phyloP scores from a whole-genome alignment of 1,139 yeast species.

The Sugiyamaella paludigena region DNA sequence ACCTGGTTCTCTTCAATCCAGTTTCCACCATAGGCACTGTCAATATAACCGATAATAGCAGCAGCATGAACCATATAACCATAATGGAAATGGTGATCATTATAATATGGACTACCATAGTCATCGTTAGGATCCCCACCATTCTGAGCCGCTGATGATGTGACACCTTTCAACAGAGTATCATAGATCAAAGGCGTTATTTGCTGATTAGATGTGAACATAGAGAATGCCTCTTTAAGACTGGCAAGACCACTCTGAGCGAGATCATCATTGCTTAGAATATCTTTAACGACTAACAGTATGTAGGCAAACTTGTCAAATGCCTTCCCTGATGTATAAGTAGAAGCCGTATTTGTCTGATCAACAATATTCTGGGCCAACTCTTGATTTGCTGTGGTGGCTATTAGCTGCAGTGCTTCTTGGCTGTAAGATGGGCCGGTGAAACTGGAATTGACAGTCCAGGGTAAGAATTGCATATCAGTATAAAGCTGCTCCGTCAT shows the following conservation, averaged over 20 bases:
- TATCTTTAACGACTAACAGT: constrained; percentile 59
- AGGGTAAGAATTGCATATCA: constrained; percentile 60
- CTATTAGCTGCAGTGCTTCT: constrained; percentile 52
- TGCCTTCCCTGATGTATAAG: constrained; percentile 68
- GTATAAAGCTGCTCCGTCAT: constrained; percentile 53
- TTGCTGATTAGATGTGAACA: constrained; percentile 52
- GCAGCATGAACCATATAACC: constrained; percentile 79
- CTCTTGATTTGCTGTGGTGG: constrained; percentile 56
- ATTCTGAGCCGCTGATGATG: constrained; percentile 57
- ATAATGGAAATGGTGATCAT: constrained; percentile 81
- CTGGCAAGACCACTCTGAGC: constrained; percentile 48
- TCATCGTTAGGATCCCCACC: constrained; percentile 53
- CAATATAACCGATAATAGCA: constrained; percentile 68
- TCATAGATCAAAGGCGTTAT: constrained; percentile 65
- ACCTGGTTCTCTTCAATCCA: constrained; percentile 66
- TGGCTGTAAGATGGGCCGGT: constrained; percentile 45
- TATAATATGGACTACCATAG: constrained; percentile 67
- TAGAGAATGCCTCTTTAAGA: constrained; percentile 53
- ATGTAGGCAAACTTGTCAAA: constrained; percentile 74
- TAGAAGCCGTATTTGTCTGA: constrained; percentile 50
- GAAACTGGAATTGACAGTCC: constrained; percentile 42
- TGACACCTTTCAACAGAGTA: constrained; percentile 62
- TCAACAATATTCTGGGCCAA: constrained; percentile 54
- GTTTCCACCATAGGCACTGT: constrained; percentile 55
- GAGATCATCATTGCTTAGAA: constrained; percentile 53